A percentile compares a stretch with the other conserved stretches of the same genome.
phyloP scores from a whole-genome alignment of 192 early-diverging fungal species.

The Coemansia sp. region DNA sequence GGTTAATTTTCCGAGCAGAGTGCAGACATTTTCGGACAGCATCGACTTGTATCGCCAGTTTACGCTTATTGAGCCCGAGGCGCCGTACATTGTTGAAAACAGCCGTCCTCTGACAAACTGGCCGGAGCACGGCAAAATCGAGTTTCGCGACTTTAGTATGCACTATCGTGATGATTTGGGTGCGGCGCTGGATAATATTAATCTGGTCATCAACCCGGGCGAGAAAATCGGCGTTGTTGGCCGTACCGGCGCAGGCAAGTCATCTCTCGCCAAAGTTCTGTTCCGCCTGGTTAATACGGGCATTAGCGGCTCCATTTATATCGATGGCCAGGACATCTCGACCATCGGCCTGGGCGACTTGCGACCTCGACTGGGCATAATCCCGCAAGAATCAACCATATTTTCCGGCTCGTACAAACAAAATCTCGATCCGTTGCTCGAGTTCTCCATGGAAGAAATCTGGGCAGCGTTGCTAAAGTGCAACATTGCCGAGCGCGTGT shows the following conservation, averaged over 20 bases:
- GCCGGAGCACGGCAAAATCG: conserved; percentile 62
- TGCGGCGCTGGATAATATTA: conserved; percentile 37
- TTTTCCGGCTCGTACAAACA: conserved; percentile 68
- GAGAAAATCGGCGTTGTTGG: conserved; percentile 69
- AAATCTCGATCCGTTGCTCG: conserved; percentile 79
- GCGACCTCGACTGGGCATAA: conserved; percentile 59
- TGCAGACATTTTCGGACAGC: conserved; percentile 16
- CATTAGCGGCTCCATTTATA: conserved; percentile 58
- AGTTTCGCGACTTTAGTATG: conserved; percentile 58
- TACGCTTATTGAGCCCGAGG: conserved; percentile 53
- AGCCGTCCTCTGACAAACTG: conserved; percentile 54
- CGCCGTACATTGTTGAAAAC: conserved; percentile 60
- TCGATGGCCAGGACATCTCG: conserved; percentile 72
- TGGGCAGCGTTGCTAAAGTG: conserved; percentile 62
- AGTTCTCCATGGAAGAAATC: conserved; percentile 67
- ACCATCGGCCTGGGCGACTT: conserved; percentile 58
- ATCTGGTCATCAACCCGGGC: conserved; percentile 29
- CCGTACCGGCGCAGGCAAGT: conserved; percentile 77
- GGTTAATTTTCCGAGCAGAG: conserved; percentile 10
- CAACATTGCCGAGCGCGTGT: conserved; percentile 7
- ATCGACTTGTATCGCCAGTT: conserved; percentile 36
- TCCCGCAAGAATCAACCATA: conserved; percentile 75
- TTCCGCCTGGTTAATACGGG: conserved; percentile 67
- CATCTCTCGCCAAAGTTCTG: conserved; percentile 66
- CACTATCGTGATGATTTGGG: conserved; percentile 57